phyloP scores from a whole-genome alignment of 768 basidiomycete species.

The Boletus insuetus region DNA sequence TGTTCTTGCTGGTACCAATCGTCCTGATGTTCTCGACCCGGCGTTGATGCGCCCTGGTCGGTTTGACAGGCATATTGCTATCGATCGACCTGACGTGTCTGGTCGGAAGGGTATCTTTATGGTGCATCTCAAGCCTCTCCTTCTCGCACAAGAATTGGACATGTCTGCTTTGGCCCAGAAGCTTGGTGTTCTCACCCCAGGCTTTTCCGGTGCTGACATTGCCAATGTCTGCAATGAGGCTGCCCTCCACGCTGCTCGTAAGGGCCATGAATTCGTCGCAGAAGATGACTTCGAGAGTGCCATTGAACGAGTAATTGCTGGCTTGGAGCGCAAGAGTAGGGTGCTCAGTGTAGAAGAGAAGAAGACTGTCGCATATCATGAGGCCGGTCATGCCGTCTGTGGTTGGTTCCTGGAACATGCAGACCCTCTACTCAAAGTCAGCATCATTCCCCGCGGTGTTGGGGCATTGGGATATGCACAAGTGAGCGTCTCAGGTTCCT shows the following conservation, averaged over 20 bases:
- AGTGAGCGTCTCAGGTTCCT: conserved; percentile 40
- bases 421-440: conserved; percentile 94
- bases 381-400: conserved; percentile 97
- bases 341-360: conserved; percentile 95
- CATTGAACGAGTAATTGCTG: conserved; percentile 97
- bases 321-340: conserved; percentile 92
- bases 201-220: conserved; percentile 98
- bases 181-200: conserved; percentile 93
- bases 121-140: conserved; percentile 86
- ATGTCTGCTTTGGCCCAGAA: conserved; percentile 75
- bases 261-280: conserved; percentile 71
- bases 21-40: conserved; percentile 93
- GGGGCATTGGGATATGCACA: conserved; percentile 97
- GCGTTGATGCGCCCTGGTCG: conserved; percentile 97
- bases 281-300: conserved; percentile 93
- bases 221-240: conserved; percentile 99
- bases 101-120: conserved; percentile 92
- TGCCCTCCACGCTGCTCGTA: conserved; percentile 90
- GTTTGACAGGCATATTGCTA: conserved; percentile 94
- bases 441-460: conserved; percentile 95
- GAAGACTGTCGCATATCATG: conserved; percentile 98
- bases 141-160: conserved; percentile 56
- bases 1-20: conserved; percentile 93
- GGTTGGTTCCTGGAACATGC: conserved; percentile 99
- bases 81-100: conserved; percentile 92